Evolutionary conservation across 2,329 filamentous ascomycete species (phyloP).

Genomic region (Pseudogymnoascus sp.): DNA sequence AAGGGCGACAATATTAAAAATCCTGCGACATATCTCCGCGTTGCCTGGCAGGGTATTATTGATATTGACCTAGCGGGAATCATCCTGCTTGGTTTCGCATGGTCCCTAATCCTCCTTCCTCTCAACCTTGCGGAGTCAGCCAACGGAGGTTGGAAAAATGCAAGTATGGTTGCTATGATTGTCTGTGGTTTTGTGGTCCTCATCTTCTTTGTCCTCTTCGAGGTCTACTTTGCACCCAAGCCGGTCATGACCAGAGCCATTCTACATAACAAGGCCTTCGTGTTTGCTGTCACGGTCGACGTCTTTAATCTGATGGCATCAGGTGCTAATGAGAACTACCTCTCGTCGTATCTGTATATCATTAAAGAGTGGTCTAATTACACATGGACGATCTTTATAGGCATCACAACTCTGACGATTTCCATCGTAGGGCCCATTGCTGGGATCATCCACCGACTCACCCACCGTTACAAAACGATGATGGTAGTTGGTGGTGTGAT

Average conservation of each 20-base stretch:
- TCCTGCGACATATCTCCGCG: neutral
- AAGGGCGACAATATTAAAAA: neutral
- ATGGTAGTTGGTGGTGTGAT: constrained; percentile 32
- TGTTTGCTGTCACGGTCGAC: constrained; percentile 15
- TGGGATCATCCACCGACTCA: constrained; percentile 22
- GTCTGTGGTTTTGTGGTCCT: constrained; percentile 17
- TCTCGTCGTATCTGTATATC: constrained; percentile 30
- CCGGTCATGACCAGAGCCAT: constrained; percentile 20
- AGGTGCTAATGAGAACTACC: constrained; percentile 16
- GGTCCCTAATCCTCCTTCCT: constrained; percentile 19
- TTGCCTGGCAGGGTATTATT: neutral
- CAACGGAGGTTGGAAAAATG: constrained; percentile 18
- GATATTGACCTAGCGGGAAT: neutral
- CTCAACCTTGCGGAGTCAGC: constrained; percentile 18
- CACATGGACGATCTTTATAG: constrained; percentile 35
- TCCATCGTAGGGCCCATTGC: constrained; percentile 29
- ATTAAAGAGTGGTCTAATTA: constrained; percentile 36
- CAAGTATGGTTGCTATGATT: constrained; percentile 18
- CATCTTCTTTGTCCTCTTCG: constrained; percentile 12
- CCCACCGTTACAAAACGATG: constrained; percentile 36
- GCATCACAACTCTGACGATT: constrained; percentile 33
- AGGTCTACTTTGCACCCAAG: constrained; percentile 18
- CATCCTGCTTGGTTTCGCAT: constrained; percentile 16
- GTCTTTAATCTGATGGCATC: constrained; percentile 17
- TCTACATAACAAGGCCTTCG: constrained; percentile 18